These are phyloP conservation scores for Decorospora gaudefroyi DNA, from an alignment of 2,329 filamentous ascomycete genomes.

Conservation along the genomic window DNA sequence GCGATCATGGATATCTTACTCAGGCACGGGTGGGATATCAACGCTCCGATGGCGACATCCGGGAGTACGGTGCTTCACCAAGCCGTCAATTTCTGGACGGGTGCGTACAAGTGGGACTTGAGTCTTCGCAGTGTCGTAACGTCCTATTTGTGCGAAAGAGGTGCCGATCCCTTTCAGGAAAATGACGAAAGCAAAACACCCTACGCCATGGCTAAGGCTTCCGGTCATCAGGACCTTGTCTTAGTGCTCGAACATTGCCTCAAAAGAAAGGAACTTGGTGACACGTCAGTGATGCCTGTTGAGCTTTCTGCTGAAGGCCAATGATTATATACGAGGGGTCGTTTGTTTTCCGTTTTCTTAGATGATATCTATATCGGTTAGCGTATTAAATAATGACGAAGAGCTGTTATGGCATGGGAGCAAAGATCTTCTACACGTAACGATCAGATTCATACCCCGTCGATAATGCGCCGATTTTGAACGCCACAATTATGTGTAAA, in stretches of 20 bases:
- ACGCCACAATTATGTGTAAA: constrained; percentile 3
- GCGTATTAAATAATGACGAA: not conserved
- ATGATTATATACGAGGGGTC: not conserved
- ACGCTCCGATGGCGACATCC: constrained; percentile 17
- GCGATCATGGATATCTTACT: constrained; percentile 23
- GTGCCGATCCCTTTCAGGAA: constrained; percentile 19
- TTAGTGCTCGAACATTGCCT: constrained; percentile 14
- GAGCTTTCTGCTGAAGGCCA: constrained; percentile 12
- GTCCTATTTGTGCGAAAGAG: constrained; percentile 21
- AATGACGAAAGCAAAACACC: constrained; percentile 28
- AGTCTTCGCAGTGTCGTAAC: constrained; percentile 20
- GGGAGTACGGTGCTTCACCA: constrained; percentile 28
- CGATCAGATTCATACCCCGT: not conserved
- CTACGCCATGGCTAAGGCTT: constrained; percentile 23
- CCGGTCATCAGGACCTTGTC: constrained; percentile 25
- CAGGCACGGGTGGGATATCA: constrained; percentile 25
- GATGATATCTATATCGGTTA: not conserved
- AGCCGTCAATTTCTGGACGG: constrained; percentile 32
- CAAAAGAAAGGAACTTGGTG: constrained; percentile 16
- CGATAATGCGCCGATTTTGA: constrained; percentile 3
- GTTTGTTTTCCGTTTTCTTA: not conserved
- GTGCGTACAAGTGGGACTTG: constrained; percentile 28
- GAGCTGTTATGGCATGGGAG: not conserved
- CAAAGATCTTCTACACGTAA: constrained; percentile 1
- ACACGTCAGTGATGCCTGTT: constrained; percentile 13